phyloP scores from a whole-genome alignment of 208 protist species.

The Novymonas esmeraldas region DNA sequence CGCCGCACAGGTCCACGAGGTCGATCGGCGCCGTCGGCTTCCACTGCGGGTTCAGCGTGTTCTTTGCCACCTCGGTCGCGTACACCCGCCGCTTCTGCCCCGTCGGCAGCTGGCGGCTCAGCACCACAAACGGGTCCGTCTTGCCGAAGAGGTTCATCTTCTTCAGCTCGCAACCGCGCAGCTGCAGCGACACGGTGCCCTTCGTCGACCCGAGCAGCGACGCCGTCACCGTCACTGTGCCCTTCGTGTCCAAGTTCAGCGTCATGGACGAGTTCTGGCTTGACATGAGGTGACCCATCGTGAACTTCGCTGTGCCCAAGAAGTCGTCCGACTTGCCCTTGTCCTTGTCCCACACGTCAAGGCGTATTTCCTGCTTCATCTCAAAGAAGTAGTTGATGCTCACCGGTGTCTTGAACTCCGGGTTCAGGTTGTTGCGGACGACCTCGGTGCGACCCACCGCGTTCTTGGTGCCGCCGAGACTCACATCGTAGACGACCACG shows the following conservation, averaged over 20 bases:
- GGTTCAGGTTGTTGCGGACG: conserved; percentile 39
- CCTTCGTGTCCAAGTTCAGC: conserved; percentile 20
- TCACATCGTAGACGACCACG: conserved; percentile 16
- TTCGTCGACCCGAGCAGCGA: conserved; percentile 6
- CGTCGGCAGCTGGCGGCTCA: conserved; percentile 22
- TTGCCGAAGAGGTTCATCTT: conserved; percentile 50
- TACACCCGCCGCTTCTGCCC: conserved; percentile 25
- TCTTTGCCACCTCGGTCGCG: conserved; percentile 35
- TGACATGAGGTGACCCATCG: conserved; percentile 33
- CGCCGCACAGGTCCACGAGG: conserved; percentile 37
- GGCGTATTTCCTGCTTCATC: conserved; percentile 23
- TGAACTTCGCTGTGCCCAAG: conserved; percentile 30
- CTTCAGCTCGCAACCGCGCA: conserved; percentile 35
- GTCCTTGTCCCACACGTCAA: conserved; percentile 38
- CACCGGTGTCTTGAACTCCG: conserved; percentile 32
- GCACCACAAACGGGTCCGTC: conserved; percentile 36
- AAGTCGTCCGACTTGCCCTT: conserved; percentile 27
- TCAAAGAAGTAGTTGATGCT: conserved; percentile 48
- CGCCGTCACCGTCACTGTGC: conserved; percentile 33
- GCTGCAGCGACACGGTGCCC: conserved; percentile 18
- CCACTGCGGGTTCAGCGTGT: conserved; percentile 46
- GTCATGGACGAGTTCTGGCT: conserved; percentile 11
- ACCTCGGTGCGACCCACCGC: conserved; percentile 31
- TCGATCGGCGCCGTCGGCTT: conserved; percentile 25
- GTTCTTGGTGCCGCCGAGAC: not conserved